Evolutionary conservation across 1,284 basidiomycete species (phyloP).

Genomic region (Bjerkandera adusta): DNA sequence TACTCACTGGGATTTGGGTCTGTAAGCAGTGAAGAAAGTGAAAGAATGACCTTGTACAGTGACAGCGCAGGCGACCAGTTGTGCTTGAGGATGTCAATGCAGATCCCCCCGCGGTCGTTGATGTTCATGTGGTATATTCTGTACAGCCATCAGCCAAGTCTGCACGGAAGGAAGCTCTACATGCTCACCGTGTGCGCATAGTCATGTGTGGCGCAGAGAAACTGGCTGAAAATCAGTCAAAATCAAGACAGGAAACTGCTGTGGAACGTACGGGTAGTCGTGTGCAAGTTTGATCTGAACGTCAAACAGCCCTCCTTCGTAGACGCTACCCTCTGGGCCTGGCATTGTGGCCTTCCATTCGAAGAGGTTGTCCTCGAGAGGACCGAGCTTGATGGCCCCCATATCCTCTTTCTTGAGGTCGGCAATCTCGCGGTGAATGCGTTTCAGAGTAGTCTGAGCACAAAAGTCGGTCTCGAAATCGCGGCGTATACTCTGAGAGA

Average conservation of each 20-base stretch:
- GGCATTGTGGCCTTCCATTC: constrained; percentile 63
- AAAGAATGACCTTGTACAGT: constrained; percentile 88
- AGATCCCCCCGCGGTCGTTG: constrained; percentile 69
- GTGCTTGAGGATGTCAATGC: constrained; percentile 83
- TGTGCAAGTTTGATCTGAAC: constrained; percentile 68
- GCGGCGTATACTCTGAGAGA: neutral
- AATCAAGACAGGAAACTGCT: constrained; percentile 1
- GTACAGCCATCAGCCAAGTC: neutral
- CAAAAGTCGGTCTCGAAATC: neutral
- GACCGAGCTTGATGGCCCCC: constrained; percentile 66
- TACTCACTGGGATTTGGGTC: constrained; percentile 85
- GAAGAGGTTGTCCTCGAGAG: constrained; percentile 51
- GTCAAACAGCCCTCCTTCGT: constrained; percentile 85
- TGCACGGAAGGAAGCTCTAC: no score
- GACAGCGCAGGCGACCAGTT: constrained; percentile 92
- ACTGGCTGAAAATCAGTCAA: constrained; percentile 36
- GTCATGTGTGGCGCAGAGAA: constrained; percentile 82
- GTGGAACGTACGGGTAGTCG: constrained; percentile 78
- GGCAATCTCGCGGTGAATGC: constrained; percentile 85
- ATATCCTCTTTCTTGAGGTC: constrained; percentile 85
- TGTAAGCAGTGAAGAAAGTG: constrained; percentile 82
- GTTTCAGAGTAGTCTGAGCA: constrained; percentile 76
- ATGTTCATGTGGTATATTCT: constrained; percentile 96
- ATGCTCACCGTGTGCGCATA: constrained; percentile 69
- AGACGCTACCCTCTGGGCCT: constrained; percentile 82